Conservation (phyloP, 495 filamentous ascomycete genomes). For the Annulohypoxylon nitens region DNA sequence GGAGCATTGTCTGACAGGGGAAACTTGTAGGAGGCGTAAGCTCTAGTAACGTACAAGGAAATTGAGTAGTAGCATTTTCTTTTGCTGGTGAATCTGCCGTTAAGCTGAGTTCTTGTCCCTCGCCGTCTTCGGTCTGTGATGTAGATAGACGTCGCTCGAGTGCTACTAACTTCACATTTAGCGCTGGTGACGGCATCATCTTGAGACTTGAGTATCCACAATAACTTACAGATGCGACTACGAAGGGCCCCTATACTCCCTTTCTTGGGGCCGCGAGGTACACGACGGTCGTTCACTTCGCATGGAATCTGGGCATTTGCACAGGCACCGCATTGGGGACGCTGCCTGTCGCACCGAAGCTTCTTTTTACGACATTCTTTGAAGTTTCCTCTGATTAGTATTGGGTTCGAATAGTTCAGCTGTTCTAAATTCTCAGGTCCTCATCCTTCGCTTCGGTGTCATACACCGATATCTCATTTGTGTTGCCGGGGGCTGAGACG, state of each 20-base stretch:
- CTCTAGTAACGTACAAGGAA: constrained; percentile 31
- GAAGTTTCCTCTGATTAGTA: constrained; percentile 27
- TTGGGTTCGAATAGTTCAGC: not conserved
- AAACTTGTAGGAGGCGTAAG: constrained; percentile 26
- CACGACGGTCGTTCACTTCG: constrained; percentile 61
- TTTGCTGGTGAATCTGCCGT: constrained; percentile 23
- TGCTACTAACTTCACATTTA: constrained; percentile 43
- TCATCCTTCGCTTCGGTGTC: not conserved
- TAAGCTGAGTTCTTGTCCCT: constrained; percentile 36
- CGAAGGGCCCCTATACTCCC: constrained; percentile 65
- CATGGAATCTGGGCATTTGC: constrained; percentile 63
- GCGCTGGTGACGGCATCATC: not conserved
- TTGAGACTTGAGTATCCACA: not conserved
- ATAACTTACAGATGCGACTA: constrained; percentile 60
- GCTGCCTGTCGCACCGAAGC: constrained; percentile 65
- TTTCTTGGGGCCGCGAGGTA: constrained; percentile 65
- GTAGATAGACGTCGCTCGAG: constrained; percentile 57
- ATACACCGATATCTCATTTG: constrained; percentile 21
- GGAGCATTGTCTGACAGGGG: constrained; percentile 36
- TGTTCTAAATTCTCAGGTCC: not conserved
- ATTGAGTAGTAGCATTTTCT: constrained; percentile 30
- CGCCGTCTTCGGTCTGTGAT: constrained; percentile 43
- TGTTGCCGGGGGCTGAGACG: constrained; percentile 40
- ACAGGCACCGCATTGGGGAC: constrained; percentile 65
- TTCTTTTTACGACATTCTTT: constrained; percentile 65